Base-by-base conservation (phyloP, 768 basidiomycete genomes). In the Cyclocybe aegerita region DNA sequence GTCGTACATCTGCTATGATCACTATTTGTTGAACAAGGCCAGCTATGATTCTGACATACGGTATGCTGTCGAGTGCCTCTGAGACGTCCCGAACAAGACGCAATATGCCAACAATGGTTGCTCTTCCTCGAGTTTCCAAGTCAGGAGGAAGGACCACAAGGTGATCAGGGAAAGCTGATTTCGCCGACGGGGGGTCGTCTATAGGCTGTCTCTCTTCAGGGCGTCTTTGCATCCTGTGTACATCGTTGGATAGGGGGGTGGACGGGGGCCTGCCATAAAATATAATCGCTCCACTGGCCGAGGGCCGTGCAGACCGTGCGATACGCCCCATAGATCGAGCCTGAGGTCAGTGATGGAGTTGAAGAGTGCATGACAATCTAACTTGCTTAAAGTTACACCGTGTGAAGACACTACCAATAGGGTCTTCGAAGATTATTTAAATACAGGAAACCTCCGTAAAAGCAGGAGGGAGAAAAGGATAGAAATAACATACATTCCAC, bases 11-110 rank as follows among this genome's bases (percentile, higher is more conserved):
- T 10, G 58, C 55, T n/a, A 68, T 61, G 16, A 60, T 49, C 9
- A 68, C 57, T 9, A 68, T 65, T 34, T 60, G 58, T 39, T 60
- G 54, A 17, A 65, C 57, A 0, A 63, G 31, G 1, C 56, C 48
- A 7, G 60, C 61, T 11, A 68, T 55, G 7, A 56, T 50, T 43
- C 64, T 58, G 12, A 68, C 60, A 37, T 68, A 65, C 15, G 66
- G 63, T 2, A 62, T 60, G 4, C 62, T 53, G 1, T 56, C 42
- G 43, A 68, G 64, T 5, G 55, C 38, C 7, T 53, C 56, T 3
- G 52, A 42, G 9, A 62, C 41, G 11, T 63, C 62, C n/a, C 42
- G n/a, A 14, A 30, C 48, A 12, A 57, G 39, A 10, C 31, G 35
- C 9, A 52, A 14, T 14, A 55, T 46, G 10, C 16, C 32, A 15